Evolutionary conservation across 306 rosid species (phyloP).

Genomic region (Begonia loranthoides): DNA sequence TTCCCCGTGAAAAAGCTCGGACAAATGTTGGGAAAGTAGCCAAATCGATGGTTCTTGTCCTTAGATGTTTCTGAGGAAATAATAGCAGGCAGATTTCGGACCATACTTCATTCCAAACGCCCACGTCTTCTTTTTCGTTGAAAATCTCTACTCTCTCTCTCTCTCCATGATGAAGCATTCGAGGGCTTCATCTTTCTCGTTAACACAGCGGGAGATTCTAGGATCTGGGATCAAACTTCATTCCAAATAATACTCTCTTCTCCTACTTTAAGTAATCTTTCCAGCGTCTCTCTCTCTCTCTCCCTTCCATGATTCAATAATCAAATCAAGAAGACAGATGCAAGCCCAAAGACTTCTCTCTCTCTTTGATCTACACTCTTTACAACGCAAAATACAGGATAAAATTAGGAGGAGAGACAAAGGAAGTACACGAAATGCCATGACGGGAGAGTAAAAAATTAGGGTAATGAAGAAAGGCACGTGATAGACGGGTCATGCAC

Average conservation of each 20-base stretch:
- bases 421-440: not conserved
- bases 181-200: not conserved
- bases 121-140: slow-evolving; percentile 20
- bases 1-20: too few relatives aligned
- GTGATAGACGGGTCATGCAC: slow-evolving; percentile 40
- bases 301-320: slow-evolving; percentile 6
- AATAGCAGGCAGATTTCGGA: slow-evolving; percentile 23
- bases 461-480: slow-evolving; percentile 13
- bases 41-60: too few relatives aligned
- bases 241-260: slow-evolving; percentile 39
- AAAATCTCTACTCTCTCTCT: not conserved
- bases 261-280: not conserved
- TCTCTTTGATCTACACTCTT: not conserved
- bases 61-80: not conserved
- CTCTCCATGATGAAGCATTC: too few relatives aligned
- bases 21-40: too few relatives aligned
- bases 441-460: slow-evolving; percentile 1
- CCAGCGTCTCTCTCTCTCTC: slow-evolving; percentile 8
- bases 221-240: slow-evolving; percentile 58
- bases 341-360: not conserved
- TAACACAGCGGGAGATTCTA: slow-evolving; percentile 1
- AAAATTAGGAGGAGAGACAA: not conserved
- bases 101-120: slow-evolving; percentile 35
- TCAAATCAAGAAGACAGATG: not conserved
- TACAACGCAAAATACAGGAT: not conserved